Base-by-base conservation (phyloP, 441 rosid genomes). In the Populus trichocarpa region DNA sequence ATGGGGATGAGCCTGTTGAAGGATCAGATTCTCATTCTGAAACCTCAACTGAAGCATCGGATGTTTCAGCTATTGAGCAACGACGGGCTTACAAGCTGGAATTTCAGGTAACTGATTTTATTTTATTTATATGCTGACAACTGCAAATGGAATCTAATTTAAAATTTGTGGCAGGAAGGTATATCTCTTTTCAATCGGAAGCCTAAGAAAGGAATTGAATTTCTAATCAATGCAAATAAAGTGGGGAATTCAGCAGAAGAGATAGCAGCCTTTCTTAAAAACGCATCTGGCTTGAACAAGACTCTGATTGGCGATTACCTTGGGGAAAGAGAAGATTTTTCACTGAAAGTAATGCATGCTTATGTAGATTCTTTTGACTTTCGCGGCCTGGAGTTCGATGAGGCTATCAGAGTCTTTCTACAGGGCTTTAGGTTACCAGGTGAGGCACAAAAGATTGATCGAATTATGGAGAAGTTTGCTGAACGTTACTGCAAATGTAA, bases 41-140 rank as follows among this genome's bases (percentile, higher is more conserved):
- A 87, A 84, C 92, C 46, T 91, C 97, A 32, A 87, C 88, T 79
- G 97, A 94, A 82, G 83, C 95, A 81, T 90, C 97, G 82, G 98
- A 93, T 83, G 95, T 92, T 80, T 86, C 86, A 70, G 84, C 95
- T 69, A 95, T 97, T 71, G 98, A 95, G 90, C 99, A 97, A 83
- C 99, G 97, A 57, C 90, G 99, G 67, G 99, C 99, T 67, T 97
- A 97, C 89, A 97, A 97, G 90, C 98, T 95, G 75, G 99, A 97
- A 84, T 96, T 95, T 86, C 99, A 93, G 93, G 99, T 93, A 81
- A 70, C 78, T 73, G 59, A 65, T 76, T 23, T 26, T 38, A 38
- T 71, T 72, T 70, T 77, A 40, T 69, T 42, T 65, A 50, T 71
- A 75, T 77, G 64, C 36, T 72, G 78, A n/a, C 57, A 65, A 33